Evolutionary conservation across 345 rosid species (phyloP).

Genomic region (Gossypium turneri): DNA sequence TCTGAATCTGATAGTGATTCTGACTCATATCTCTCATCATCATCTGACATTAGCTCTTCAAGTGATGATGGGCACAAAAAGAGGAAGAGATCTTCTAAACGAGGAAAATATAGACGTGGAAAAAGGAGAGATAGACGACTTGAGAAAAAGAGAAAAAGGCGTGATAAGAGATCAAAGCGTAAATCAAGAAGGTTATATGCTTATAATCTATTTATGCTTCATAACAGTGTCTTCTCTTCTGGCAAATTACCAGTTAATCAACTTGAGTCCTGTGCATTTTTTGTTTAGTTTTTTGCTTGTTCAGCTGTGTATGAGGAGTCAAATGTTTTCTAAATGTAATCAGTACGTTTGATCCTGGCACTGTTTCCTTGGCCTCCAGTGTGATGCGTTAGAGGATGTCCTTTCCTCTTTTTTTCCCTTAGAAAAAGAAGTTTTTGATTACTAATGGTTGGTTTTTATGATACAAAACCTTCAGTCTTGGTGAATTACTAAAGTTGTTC

Average conservation of each 20-base stretch:
- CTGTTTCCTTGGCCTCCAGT: neutral
- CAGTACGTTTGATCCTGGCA: neutral
- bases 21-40: slow-evolving; percentile 52
- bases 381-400: neutral
- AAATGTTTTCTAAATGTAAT: neutral
- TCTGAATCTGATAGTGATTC: slow-evolving; percentile 79
- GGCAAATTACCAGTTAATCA: neutral
- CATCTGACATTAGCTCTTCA: slow-evolving; percentile 81
- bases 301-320: neutral
- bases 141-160: slow-evolving; percentile 65
- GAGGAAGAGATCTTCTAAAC: slow-evolving; percentile 73
- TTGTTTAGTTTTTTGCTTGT: neutral
- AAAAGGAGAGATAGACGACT: slow-evolving; percentile 70
- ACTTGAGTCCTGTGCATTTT: neutral
- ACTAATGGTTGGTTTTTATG: neutral
- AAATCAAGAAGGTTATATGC: slow-evolving; percentile 65
- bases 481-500: neutral
- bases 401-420: neutral
- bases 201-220: neutral
- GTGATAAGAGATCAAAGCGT: slow-evolving; percentile 62
- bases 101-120: slow-evolving; percentile 62
- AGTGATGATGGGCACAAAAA: slow-evolving; percentile 76
- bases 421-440: neutral
- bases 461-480: neutral
- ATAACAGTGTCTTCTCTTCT: neutral